Base-by-base conservation (phyloP, 768 basidiomycete species). In the Sutorius australiensis region DNA sequence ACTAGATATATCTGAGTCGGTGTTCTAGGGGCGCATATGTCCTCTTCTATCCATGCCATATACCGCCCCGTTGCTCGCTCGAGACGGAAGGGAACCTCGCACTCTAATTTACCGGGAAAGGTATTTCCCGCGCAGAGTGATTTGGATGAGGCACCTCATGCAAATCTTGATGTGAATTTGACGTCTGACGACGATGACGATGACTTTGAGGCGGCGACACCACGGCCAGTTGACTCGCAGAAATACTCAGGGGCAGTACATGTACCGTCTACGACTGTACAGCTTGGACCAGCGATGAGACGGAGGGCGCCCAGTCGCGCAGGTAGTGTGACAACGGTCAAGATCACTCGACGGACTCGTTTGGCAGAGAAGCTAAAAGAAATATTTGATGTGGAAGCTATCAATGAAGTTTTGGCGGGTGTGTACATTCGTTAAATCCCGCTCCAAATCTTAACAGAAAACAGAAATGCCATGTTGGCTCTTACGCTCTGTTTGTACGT, bases 401-500 rank as follows among this genome's bases (percentile, higher is more conserved):
- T 93, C 37, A 80, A 86, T 49, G 92, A 95, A 67, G 95, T 99
- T 11, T 73, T 89, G 51, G 84, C 89, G 55, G 90, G 89, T 89
- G 57, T 53, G 81, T 73, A 13, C 39, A 43, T 30, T 50, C 5
- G 45, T 48, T 33, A 19, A 45, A 11, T 44, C 41, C 21, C 12
- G 12, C 27, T 28, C 14, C 30, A 34, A 40, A 38, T 46, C 48
- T 61, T 27, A 58, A 49, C 34, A 51, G 45, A 48, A 28, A 33
- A 63, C 66, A 85, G 94, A 97, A 76, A 86, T 95, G 82, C 87
- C 92, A 1, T 97, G 93, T 67, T 98, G 93, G 92, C 75, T 98
- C 10, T 72, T 98, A 52, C 83, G 92, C 46, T 92, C 90, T 46
- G 83, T 95, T 58, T 73, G 93, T 95, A 64, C 80, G 93, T 84